Evolutionary conservation across 1,284 basidiomycete genomes (phyloP).

Genomic region (Microbotryum intermedium): DNA sequence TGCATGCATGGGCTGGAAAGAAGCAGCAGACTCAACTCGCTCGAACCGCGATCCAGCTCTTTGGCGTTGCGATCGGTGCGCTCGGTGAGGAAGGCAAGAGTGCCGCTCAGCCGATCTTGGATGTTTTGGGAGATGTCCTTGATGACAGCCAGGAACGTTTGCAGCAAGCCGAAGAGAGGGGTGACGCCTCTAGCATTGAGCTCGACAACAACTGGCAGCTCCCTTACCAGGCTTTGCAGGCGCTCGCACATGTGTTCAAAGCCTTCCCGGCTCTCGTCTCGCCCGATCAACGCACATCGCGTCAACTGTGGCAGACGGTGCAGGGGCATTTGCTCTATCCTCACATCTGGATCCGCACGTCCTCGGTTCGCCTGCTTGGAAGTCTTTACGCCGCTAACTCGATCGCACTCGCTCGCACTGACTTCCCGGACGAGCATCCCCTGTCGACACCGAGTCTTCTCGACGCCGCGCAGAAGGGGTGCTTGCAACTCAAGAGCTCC

Average conservation of each 20-base stretch:
- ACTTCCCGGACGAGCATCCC: constrained; percentile 43
- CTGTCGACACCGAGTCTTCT: constrained; percentile 53
- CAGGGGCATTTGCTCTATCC: constrained; percentile 70
- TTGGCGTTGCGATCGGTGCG: constrained; percentile 65
- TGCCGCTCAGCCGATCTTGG: constrained; percentile 51
- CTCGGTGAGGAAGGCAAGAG: constrained; percentile 44
- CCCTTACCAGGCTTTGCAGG: constrained; percentile 69
- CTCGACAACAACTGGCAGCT: constrained; percentile 62
- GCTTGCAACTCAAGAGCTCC: constrained; percentile 70
- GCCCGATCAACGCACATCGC: constrained; percentile 21
- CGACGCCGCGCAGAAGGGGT: constrained; percentile 65
- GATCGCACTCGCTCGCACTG: constrained; percentile 42
- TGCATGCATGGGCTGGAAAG: constrained; percentile 73
- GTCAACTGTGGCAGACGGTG: constrained; percentile 53
- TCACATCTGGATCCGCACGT: constrained; percentile 87
- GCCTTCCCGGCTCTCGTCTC: constrained; percentile 48
- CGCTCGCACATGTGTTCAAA: constrained; percentile 56
- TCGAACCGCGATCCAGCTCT: constrained; percentile 69
- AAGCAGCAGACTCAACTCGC: constrained; percentile 53
- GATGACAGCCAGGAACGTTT: constrained; percentile 46
- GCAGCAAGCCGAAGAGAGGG: constrained; percentile 44
- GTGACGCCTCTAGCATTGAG: constrained; percentile 30
- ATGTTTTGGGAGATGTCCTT: constrained; percentile 52
- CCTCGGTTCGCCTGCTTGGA: constrained; percentile 69
- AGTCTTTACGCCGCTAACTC: constrained; percentile 54